These are phyloP conservation scores for Sistotremastrum niveocremeum DNA, from an alignment of 768 basidiomycete genomes.

Conservation along the genomic window DNA sequence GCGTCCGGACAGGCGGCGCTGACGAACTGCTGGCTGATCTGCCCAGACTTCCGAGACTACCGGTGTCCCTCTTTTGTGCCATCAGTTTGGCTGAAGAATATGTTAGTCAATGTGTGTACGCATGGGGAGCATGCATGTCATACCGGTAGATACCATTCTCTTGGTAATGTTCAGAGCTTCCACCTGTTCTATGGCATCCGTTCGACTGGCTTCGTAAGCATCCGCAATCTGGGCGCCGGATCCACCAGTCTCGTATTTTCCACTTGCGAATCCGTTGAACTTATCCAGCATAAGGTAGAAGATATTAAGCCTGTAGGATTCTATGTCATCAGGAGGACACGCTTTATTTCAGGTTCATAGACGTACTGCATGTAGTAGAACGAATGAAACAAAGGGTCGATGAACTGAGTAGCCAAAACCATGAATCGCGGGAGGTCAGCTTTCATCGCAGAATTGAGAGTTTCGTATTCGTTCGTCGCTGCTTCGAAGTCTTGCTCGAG, in stretches of 20 bases:
- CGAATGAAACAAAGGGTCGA: slow-evolving; percentile 95
- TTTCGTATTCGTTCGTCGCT: slow-evolving; percentile 87
- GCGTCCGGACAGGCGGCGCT: slow-evolving; percentile 12
- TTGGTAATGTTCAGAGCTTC: slow-evolving; percentile 76
- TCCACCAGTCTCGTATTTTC: slow-evolving; percentile 62
- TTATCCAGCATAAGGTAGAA: slow-evolving; percentile 93
- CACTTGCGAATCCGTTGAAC: slow-evolving; percentile 67
- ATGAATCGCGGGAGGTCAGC: slow-evolving; percentile 90
- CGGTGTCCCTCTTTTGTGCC: slow-evolving; percentile 30
- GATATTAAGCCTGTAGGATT: slow-evolving; percentile 58
- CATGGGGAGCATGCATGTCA: slow-evolving; percentile 16
- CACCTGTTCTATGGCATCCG: slow-evolving; percentile 66
- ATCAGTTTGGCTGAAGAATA: slow-evolving; percentile 47
- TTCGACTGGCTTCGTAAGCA: slow-evolving; percentile 72
- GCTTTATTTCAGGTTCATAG: background rate
- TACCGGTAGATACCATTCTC: slow-evolving; percentile 75
- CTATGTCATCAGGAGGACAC: background rate
- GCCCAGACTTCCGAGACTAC: slow-evolving; percentile 19
- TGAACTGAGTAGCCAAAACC: slow-evolving; percentile 73
- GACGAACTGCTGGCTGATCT: slow-evolving; percentile 17
- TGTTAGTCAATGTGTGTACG: background rate
- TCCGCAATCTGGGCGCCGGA: slow-evolving; percentile 55
- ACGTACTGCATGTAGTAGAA: slow-evolving; percentile 99
- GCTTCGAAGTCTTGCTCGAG: slow-evolving; percentile 93
- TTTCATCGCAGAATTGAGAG: slow-evolving; percentile 82